Percentiles rank a stretch among this genome's conserved stretches.
These are phyloP conservation scores for Aspergillus spinulosporus DNA, from an alignment of 2,329 filamentous ascomycete species.

Conservation along the genomic window DNA sequence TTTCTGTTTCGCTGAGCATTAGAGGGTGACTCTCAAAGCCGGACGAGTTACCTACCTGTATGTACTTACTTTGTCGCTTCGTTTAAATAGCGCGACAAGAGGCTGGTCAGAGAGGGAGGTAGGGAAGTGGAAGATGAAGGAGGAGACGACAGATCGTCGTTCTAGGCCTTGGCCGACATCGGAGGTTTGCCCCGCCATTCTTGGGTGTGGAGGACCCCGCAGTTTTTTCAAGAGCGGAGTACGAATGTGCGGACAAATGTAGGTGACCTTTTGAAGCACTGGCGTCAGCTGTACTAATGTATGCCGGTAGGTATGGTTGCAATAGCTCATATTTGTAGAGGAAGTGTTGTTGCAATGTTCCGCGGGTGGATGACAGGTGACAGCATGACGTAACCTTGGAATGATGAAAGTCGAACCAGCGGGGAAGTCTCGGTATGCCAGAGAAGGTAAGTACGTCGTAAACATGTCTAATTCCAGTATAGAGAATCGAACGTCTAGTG, in stretches of 20 bases:
- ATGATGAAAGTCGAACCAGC: neutral
- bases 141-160: constrained; percentile 44
- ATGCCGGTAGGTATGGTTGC: no score
- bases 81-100: constrained; percentile 61
- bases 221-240: neutral
- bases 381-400: neutral
- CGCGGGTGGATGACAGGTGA: neutral
- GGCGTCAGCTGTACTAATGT: no score
- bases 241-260: neutral
- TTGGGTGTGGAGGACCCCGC: constrained; percentile 4
- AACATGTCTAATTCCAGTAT: neutral
- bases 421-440: neutral
- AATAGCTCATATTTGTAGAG: no score
- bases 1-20: constrained; percentile 36
- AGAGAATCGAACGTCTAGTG: neutral
- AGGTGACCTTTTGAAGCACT: no score
- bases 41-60: constrained; percentile 51
- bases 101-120: constrained; percentile 30
- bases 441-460: neutral
- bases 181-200: constrained; percentile 11
- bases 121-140: constrained; percentile 42
- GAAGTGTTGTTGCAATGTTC: no score
- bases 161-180: constrained; percentile 17
- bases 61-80: constrained; percentile 60
- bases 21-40: no score